Conservation (phyloP, 306 rosid genomes). For the Adenanthera pavonina region DNA sequence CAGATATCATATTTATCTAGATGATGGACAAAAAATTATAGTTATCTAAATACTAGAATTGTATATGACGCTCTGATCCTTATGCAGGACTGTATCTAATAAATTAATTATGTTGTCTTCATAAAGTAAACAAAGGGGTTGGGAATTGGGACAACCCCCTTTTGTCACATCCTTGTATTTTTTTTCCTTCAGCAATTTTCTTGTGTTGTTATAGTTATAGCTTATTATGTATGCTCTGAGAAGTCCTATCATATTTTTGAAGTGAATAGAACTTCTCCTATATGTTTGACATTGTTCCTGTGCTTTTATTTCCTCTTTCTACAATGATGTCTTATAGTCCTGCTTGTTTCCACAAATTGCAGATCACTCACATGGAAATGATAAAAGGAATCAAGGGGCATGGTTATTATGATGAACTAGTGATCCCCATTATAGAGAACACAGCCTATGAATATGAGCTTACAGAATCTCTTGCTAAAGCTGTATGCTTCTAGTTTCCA, state of each 20-base stretch:
- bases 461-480: constrained; percentile 90
- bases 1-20: background rate
- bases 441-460: constrained; percentile 90
- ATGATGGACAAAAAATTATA: background rate
- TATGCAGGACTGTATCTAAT: background rate
- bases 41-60: background rate
- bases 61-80: background rate
- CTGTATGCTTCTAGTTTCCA: constrained; percentile 69
- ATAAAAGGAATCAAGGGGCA: constrained; percentile 98
- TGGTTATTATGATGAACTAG: constrained; percentile 97
- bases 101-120: background rate
- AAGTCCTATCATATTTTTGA: background rate
- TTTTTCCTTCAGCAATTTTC: background rate
- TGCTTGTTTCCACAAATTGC: constrained; percentile 47
- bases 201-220: background rate
- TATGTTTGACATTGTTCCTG: constrained; percentile 17
- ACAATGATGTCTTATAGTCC: background rate
- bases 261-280: background rate
- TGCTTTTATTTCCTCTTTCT: constrained; percentile 12
- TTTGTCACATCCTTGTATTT: background rate
- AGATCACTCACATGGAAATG: constrained; percentile 99
- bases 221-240: constrained; percentile 14
- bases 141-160: background rate
- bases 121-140: background rate
- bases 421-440: constrained; percentile 93